Base-by-base conservation (phyloP, 495 filamentous ascomycete genomes). In the Hypoxylon perforatum region DNA sequence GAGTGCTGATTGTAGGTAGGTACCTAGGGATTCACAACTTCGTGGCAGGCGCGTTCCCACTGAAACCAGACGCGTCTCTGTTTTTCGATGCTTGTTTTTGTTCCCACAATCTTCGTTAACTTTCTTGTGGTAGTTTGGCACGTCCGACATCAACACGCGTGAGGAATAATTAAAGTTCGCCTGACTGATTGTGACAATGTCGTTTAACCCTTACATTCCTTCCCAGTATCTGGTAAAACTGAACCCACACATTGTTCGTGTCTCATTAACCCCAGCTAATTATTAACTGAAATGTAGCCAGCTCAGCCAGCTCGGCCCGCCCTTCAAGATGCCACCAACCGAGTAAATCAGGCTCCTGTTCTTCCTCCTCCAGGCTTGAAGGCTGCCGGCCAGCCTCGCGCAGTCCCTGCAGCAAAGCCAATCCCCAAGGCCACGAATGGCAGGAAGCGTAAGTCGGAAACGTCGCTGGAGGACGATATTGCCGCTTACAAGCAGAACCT, bases 381-480 rank as follows among this genome's bases (percentile, higher is more conserved):
- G 15, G 19, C 33, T 50, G n/a, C 22, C 10, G 42, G 50, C 19
- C 46, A 30, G 14, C 46, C 46, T 52, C 36, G 19, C 11, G 10
- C n/a, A 11, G 12, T 22, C 12, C 7, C 14, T 8, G 3, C 22
- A 14, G 2, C 48, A 6, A 38, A 28, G n/a, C 21, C 36, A 1
- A 10, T 28, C 9, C 28, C 62, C 3, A 59, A 54, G n/a, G 21
- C 41, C 11, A 23, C 55, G n/a, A 19, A 33, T 41, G 64, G 63
- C 64, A 75, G 60, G 58, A 82, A 80, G 61, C 77, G 77, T 68
- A 79, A 79, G 52, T 61, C 72, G 19, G 61, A 44, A 45, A 57
- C 55, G 4, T 66, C 47, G 22, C 52, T 65, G 14, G 61, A 62
- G 1, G 57, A 65, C 5, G 61, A 72, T 2, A 63, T 69, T 11